These are phyloP conservation scores for Pseudogymnoascus sp. DNA, from an alignment of 2,329 filamentous ascomycete genomes.

Conservation along the genomic window DNA sequence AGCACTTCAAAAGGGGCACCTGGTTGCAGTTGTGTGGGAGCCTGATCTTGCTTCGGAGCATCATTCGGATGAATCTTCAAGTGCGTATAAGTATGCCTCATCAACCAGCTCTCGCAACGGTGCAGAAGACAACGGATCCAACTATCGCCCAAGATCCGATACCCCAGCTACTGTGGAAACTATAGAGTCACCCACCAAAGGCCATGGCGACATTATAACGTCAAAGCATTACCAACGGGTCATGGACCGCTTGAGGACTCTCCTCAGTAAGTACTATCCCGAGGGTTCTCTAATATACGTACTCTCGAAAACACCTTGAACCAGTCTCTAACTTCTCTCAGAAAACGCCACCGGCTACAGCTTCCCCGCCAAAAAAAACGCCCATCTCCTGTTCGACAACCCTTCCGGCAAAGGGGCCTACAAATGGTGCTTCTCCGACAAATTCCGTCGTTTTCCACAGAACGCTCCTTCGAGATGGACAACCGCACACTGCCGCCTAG, in stretches of 20 bases:
- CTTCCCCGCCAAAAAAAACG: not conserved
- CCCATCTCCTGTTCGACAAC: not conserved
- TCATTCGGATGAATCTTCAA: not conserved
- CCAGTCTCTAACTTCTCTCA: not conserved
- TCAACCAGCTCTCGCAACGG: not conserved
- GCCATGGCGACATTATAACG: not conserved
- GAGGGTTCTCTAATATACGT: not conserved
- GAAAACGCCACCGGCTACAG: not conserved
- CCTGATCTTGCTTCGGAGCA: not conserved
- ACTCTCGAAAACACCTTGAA: not conserved
- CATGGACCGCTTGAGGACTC: not conserved
- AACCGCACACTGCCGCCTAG: not conserved
- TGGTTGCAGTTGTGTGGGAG: not conserved
- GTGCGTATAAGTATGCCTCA: not conserved
- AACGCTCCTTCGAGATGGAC: not conserved
- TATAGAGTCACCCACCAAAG: not conserved
- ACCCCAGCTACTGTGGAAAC: not conserved
- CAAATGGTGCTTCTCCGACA: not conserved
- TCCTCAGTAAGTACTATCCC: not conserved
- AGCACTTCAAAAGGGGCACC: not conserved
- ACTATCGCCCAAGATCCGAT: not conserved
- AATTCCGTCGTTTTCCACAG: not conserved
- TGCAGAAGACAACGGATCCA: not conserved
- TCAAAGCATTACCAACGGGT: not conserved
- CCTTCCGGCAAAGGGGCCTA: not conserved